A percentile compares a stretch with the other conserved stretches of the same genome.
These are phyloP conservation scores for Albugo candida DNA, from an alignment of 352 stramenopile genomes.

Conservation along the genomic window DNA sequence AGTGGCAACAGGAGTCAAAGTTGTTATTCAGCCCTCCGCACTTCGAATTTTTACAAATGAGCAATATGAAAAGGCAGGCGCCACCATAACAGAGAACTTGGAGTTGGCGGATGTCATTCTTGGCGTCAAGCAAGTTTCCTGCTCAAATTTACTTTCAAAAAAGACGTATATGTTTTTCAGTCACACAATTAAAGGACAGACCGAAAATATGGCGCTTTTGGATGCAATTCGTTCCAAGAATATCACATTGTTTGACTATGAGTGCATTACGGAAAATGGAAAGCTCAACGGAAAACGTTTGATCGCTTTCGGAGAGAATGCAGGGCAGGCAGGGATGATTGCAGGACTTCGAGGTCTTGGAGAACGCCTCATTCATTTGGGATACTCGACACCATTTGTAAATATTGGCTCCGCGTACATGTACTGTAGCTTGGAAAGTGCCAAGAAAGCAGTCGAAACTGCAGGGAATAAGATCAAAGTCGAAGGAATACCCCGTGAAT, in stretches of 20 bases:
- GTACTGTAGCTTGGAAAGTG: slow-evolving; percentile 81
- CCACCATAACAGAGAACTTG: slow-evolving; percentile 80
- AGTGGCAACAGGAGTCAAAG: slow-evolving; percentile 56
- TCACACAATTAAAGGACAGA: slow-evolving; percentile 94
- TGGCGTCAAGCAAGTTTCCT: slow-evolving; percentile 87
- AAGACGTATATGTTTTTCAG: slow-evolving; percentile 96
- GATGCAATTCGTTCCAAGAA: slow-evolving; percentile 81
- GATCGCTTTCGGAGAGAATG: slow-evolving; percentile 90
- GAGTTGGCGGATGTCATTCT: slow-evolving; percentile 80
- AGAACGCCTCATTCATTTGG: slow-evolving; percentile 83
- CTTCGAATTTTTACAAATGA: slow-evolving; percentile 86
- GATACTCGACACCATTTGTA: slow-evolving; percentile 88
- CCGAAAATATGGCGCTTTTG: slow-evolving; percentile 90
- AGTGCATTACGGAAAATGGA: slow-evolving; percentile 84
- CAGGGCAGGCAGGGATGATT: slow-evolving; percentile 88
- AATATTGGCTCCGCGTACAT: slow-evolving; percentile 88
- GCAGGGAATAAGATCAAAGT: slow-evolving; percentile 67
- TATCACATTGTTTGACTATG: slow-evolving; percentile 91
- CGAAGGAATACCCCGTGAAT: slow-evolving; percentile 54
- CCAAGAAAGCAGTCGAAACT: slow-evolving; percentile 60
- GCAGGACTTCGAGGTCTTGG: slow-evolving; percentile 86
- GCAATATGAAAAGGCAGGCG: slow-evolving; percentile 81
- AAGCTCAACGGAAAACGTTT: slow-evolving; percentile 59
- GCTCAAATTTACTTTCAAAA: slow-evolving; percentile 58
- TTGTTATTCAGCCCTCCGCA: slow-evolving; percentile 86